Base-by-base conservation (phyloP, 202 grass and related monocot species). In the Eragrostis tef region DNA sequence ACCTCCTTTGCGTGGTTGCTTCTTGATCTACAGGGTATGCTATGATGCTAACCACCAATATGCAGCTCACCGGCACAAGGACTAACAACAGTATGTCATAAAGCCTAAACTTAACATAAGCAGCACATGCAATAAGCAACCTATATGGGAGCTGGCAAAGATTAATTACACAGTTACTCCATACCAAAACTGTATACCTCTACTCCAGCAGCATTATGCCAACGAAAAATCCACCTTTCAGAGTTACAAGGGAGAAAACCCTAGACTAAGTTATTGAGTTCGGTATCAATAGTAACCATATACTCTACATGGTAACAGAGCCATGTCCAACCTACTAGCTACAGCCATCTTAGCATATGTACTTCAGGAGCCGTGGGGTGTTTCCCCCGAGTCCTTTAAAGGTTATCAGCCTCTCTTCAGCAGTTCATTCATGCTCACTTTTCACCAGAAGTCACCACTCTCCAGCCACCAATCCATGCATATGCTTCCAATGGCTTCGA, bases 121-220 rank as follows among this genome's bases (percentile, higher is more conserved):
- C 49, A 41, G 12, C 68, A 73, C 56, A 74, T 83, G 27, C 27
- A 64, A 63, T 16, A 68, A 45, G 73, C 31, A 73, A 73, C 36
- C 11, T 58, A 74, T 80, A 54, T 62, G 6, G 1, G 25, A 1
- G 17, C 5, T 19, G 19, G 24, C 5, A 34, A 39, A 34, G 49
- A 22, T 70, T 65, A 44, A 24, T 44, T 56, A 75, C 56, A 83
- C 22, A 21, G 50, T 52, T 20, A 27, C 7, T 78, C 73, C 61
- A 78, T 74, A 48, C 84, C 75, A 87, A 90, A 87, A 87, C 57
- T 85, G 79, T 53, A 71, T 58, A 81, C 70, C 34, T 79, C 66
- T 82, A 78, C 56, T 48, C 77, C 71, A 26, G 19, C 70, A 67
- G 19, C 70, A 67, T 71, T 56, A 82, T 56, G 27, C 43, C 12